Evolutionary conservation across 306 rosid species (phyloP), one percentile per base, ranked within the genome.

Genomic region (Sicyos edulis): DNA sequence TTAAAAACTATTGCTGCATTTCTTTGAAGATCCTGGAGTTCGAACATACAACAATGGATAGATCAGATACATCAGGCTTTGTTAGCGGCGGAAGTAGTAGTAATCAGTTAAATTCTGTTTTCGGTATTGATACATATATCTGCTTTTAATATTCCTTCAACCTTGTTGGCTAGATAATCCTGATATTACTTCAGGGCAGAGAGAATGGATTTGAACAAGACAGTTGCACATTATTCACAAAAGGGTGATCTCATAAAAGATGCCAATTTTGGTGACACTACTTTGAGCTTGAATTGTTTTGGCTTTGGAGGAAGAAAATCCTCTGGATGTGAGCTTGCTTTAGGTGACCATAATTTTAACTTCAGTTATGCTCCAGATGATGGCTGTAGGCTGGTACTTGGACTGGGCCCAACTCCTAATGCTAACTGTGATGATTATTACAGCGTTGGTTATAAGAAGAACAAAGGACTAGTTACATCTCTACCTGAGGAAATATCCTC

Each of bases 21-120:
- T 73, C 37, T 74, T 64, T 75, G 21, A 77, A 75, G 78, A 79
- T 64, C 51, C 32, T 70, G 76, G 70, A 69, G 69, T 68, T 53
- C 45, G 79, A 40, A 54, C 62, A 63, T 68, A 74, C 6, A 50
- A 13, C 55, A 64, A 93, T 93, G 97, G 98, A 88, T 77, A 84
- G 97, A 81, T 74, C 91, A 63, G 98, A 93, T 82, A 93, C 91
- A 26, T 93, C 95, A 8, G 96, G 98, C 70, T 90, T 93, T 88
- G 96, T 90, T 62, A 93, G 97, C 13, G 88, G 95, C 66, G 98
- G 96, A 81, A 15, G 79, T 66, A 19, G 79, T 66, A 22, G 78
- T 62, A 62, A 9, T 75, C 4, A 68, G 58, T 75, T 81, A 74
- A 76, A 77, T 64, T 78, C 78, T 86, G 81, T 52, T 75, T 78